Base-by-base conservation (phyloP, 176 grass and related monocot species). In the Aegilops sharonensis region DNA sequence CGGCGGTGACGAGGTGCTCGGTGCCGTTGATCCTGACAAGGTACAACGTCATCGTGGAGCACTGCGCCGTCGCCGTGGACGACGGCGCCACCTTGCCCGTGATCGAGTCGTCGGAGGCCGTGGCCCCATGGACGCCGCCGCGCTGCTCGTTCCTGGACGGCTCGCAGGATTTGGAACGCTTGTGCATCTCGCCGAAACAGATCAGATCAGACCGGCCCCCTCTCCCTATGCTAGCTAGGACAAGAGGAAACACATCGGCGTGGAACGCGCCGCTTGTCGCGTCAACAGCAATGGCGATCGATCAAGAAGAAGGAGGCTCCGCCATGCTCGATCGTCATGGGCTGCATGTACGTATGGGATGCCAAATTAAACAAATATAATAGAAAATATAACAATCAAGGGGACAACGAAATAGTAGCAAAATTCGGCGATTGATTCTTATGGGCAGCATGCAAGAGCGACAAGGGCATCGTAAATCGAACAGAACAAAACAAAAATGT, bases 41-140 rank as follows among this genome's bases (percentile, higher is more conserved):
- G 82, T 87, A 98, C 31, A 89, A 61, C 57, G 92, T 88, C 63
- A 92, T 75, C 48, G 91, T 92, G 30, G 89, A 95, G 90, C 87
- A 92, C 65, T 98, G 97, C 9, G 91, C 86, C 64, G 93, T 65
- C 32, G 71, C 56, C 80, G 78, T 21, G 6, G 72, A 48, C 7
- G 66, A 34, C 9, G 74, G 1, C 6, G 87, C 54, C 50, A 83
- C n/a, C 65, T 86, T 91, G 69, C 34, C 69, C 76, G 75, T 64
- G 23, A 81, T 21, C 5, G 90, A 86, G 69, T 95, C 95, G 27
- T 92, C 90, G 37, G 29, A 77, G 62, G 89, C 74, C 69, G 81
- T 81, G n/a, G 81, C 60, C 59, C 75, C 73, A 29, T 32, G 24
- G 79, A 54, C 24, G 79, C 81, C 31, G 50, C 36, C 71, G 62